A percentile compares a stretch with the other conserved stretches of the same genome.
Evolutionary conservation across 2,329 filamentous ascomycete genomes (phyloP).

Genomic region (Microdochium bolleyi): DNA sequence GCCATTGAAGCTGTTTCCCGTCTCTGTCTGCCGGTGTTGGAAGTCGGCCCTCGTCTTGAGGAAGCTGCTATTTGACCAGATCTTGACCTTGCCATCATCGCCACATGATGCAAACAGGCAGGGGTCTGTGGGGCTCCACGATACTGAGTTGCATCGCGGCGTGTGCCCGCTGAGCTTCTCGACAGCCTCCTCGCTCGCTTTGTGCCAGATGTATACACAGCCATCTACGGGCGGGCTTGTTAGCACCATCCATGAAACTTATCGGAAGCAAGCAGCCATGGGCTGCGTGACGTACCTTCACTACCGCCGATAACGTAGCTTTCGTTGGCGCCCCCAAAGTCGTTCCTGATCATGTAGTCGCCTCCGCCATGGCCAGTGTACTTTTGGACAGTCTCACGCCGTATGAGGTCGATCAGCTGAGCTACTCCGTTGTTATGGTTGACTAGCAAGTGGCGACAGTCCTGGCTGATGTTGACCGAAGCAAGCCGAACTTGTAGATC

Average conservation of each 20-base stretch:
- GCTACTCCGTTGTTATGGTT: slow-evolving; percentile 74
- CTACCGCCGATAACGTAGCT: slow-evolving; percentile 89
- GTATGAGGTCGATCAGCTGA: slow-evolving; percentile 69
- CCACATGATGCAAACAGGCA: slow-evolving; percentile 85
- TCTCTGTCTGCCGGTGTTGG: background rate
- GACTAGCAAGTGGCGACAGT: slow-evolving; percentile 75
- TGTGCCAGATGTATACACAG: slow-evolving; percentile 83
- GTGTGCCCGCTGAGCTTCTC: slow-evolving; percentile 70
- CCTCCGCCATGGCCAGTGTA: slow-evolving; percentile 72
- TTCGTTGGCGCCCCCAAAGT: slow-evolving; percentile 84
- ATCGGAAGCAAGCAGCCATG: background rate
- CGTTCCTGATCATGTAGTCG: slow-evolving; percentile 70
- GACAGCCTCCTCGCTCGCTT: slow-evolving; percentile 67
- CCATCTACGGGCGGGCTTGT: slow-evolving; percentile 34
- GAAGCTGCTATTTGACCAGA: slow-evolving; percentile 42
- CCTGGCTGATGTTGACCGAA: slow-evolving; percentile 71
- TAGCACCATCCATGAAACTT: background rate
- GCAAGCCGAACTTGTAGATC: slow-evolving; percentile 62
- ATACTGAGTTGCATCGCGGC: slow-evolving; percentile 74
- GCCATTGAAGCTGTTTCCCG: background rate
- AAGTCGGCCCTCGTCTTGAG: background rate
- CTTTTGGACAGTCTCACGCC: slow-evolving; percentile 61
- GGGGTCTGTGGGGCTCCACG: slow-evolving; percentile 80
- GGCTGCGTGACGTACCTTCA: slow-evolving; percentile 53
- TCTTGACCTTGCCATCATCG: slow-evolving; percentile 76